These are phyloP conservation scores for Entoloma clypeatum DNA, from an alignment of 1,284 basidiomycete species.

Conservation along the genomic window DNA sequence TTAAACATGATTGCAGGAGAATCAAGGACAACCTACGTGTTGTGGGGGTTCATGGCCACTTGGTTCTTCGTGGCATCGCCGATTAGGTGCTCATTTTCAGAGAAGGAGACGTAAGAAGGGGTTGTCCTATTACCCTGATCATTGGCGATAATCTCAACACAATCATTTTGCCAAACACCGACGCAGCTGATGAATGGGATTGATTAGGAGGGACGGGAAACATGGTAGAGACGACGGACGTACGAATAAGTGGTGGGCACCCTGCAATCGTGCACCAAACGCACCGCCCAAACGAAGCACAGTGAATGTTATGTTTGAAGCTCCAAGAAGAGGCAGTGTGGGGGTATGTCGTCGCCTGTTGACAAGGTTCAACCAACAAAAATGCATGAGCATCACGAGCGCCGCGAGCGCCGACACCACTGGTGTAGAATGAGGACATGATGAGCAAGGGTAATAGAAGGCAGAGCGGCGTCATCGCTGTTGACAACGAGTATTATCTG, in stretches of 20 bases:
- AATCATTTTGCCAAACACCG: slow-evolving; percentile 98
- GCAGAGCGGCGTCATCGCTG: no score
- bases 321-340: no score
- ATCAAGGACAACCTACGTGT: slow-evolving; percentile 47
- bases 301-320: no score
- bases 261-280: no score
- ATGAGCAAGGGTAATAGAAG: no score
- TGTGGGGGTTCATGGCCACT: slow-evolving; percentile 81
- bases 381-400: no score
- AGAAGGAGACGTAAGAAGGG: slow-evolving; percentile 92
- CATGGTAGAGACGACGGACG: slow-evolving; percentile 26
- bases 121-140: slow-evolving; percentile 98
- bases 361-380: no score
- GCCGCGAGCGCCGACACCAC: no score
- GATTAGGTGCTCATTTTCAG: slow-evolving; percentile 90
- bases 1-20: slow-evolving; percentile 11
- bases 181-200: slow-evolving; percentile 46
- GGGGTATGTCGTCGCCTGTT: no score
- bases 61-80: slow-evolving; percentile 97
- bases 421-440: no score
- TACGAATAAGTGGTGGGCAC: slow-evolving; percentile 83
- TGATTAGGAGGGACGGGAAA: slow-evolving; percentile 15
- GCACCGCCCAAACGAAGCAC: no score
- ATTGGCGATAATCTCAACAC: slow-evolving; percentile 97
- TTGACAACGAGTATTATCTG: no score